Base-by-base conservation (phyloP, 371 early-diverging fungal species). In the Choanephora cucurbitarum region DNA sequence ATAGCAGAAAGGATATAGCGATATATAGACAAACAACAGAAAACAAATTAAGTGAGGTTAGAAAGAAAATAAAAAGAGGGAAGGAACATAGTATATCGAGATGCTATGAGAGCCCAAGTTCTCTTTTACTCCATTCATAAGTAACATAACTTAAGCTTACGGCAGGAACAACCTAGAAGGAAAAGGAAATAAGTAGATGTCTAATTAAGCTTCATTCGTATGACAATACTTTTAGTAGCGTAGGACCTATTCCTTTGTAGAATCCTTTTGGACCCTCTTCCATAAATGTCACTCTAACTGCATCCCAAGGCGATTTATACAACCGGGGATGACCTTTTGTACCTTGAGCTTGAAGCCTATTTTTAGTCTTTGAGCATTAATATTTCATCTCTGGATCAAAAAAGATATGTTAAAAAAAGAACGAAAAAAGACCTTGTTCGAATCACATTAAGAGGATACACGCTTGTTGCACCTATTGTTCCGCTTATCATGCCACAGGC, bases 171-270 rank as follows among this genome's bases (percentile, higher is more conserved):
- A 85, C 85, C 81, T 83, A 62, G n/a, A 44, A 17, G 40, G 8
- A 51, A 44, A 28, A n/a, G 45, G 51, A 19, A 53, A 45, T 32
- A 39, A 18, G 39, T n/a, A n/a, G 22, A 17, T 3, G 22, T 8
- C 9, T 34, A 22, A 6, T 19, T 9, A n/a, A n/a, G 13, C 33
- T 18, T 32, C 28, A 14, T 5, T 19, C 24, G 9, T 48, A 22
- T 52, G 22, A 17, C 9, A 9, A 67, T 70, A 87, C 87, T 80
- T 90, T 88, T 42, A 84, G 55, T 37, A 91, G 64, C 15, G 90
- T 87, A 6, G 92, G 91, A 6, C 77, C 81, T 42, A 92, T 69
- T 9, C 96, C 96, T 67, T 87, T 91, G 88, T 93, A 96, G 57
- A 96, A 83, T 1, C 91, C 91, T 3, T 75, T 55, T n/a, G 86